Percentiles rank a stretch among this genome's conserved stretches.
Evolutionary conservation across 306 rosid species (phyloP).

Genomic region (Rosa rugosa): DNA sequence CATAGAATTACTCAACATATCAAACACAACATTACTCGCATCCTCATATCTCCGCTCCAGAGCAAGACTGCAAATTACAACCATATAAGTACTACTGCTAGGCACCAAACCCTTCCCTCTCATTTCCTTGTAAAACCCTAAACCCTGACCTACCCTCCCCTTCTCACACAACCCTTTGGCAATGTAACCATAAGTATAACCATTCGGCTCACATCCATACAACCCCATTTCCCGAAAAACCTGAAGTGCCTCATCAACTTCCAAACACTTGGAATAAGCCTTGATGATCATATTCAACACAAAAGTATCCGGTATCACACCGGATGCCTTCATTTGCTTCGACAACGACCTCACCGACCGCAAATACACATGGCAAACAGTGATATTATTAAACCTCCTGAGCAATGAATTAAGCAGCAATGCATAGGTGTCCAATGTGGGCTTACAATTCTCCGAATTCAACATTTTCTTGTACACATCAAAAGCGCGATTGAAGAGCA

Average conservation of each 20-base stretch:
- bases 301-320: constrained; percentile 79
- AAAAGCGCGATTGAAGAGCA: constrained; percentile 67
- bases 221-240: constrained; percentile 82
- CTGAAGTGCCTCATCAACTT: constrained; percentile 75
- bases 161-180: constrained; percentile 88
- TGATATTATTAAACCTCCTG: constrained; percentile 63
- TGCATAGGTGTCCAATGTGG: constrained; percentile 69
- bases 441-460: constrained; percentile 54
- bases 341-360: constrained; percentile 66
- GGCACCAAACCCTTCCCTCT: constrained; percentile 58
- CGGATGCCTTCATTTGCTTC: constrained; percentile 77
- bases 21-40: constrained; percentile 60
- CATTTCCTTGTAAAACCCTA: constrained; percentile 75
- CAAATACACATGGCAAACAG: constrained; percentile 66
- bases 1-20: constrained; percentile 67
- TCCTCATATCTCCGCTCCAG: constrained; percentile 66
- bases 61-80: constrained; percentile 65
- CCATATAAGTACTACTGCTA: constrained; percentile 58
- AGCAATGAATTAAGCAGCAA: constrained; percentile 63
- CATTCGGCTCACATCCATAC: constrained; percentile 82
- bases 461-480: constrained; percentile 85
- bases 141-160: constrained; percentile 76
- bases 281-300: constrained; percentile 84
- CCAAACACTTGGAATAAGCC: constrained; percentile 75
- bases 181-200: constrained; percentile 67